Percentiles rank a stretch among this genome's conserved stretches.
Evolutionary conservation across 2,329 filamentous ascomycete genomes (phyloP).

Genomic region (Leptographium procerum): DNA sequence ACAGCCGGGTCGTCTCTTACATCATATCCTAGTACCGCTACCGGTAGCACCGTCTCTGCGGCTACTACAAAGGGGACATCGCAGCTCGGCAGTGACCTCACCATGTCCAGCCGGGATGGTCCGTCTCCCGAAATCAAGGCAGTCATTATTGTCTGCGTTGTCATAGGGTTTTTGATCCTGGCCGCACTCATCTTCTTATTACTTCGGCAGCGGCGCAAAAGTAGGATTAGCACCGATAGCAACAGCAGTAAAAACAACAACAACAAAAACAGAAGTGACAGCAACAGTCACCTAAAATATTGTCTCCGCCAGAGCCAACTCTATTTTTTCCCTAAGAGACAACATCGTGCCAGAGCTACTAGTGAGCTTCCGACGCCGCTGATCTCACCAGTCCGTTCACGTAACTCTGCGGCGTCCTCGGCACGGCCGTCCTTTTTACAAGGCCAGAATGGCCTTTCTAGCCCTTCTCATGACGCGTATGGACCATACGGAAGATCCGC

Average conservation of each 20-base stretch:
- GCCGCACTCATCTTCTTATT: conserved; percentile 25
- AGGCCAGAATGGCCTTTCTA: background rate
- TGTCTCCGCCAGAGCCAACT: conserved; percentile 5
- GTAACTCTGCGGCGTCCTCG: conserved; percentile 1
- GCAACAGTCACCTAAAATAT: background rate
- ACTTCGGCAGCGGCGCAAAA: conserved; percentile 17
- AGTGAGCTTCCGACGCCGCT: conserved; percentile 29
- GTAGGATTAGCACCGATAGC: conserved; percentile 9
- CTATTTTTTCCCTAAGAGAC: background rate
- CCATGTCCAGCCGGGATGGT: conserved; percentile 8
- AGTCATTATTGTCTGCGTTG: conserved; percentile 31
- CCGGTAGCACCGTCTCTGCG: background rate
- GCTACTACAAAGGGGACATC: background rate
- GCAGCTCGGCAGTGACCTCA: background rate
- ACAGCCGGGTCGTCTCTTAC: background rate
- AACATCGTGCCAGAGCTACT: conserved; percentile 13
- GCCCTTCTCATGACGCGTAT: background rate
- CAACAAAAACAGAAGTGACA: background rate
- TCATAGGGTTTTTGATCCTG: conserved; percentile 27
- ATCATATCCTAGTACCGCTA: background rate
- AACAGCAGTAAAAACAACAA: conserved; percentile 1
- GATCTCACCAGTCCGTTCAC: conserved; percentile 21
- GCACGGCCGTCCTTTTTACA: conserved; percentile 12
- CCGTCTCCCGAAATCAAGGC: conserved; percentile 26
- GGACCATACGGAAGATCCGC: background rate